These are phyloP conservation scores for Rhizopus delemar DNA, from an alignment of 371 early-diverging fungal genomes.

Conservation along the genomic window DNA sequence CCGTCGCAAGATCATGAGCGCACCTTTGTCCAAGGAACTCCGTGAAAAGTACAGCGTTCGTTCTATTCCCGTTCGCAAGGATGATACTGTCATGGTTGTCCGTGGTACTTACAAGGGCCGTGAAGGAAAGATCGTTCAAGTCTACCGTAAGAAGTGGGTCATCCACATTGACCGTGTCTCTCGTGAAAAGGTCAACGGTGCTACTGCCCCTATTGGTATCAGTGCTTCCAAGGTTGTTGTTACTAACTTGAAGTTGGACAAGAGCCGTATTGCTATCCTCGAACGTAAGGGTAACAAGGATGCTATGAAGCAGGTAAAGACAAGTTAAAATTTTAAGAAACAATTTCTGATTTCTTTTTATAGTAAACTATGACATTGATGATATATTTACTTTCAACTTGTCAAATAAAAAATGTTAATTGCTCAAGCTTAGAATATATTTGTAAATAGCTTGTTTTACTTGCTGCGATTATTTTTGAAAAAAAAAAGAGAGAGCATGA, in stretches of 20 bases:
- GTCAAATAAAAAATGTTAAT: conserved; percentile 1
- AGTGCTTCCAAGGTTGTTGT: conserved; percentile 97
- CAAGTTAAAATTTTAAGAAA: background rate
- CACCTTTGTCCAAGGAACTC: conserved; percentile 95
- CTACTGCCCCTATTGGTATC: conserved; percentile 89
- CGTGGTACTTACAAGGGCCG: conserved; percentile 95
- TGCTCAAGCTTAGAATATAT: background rate
- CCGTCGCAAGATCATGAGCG: conserved; percentile 95
- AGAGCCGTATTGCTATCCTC: conserved; percentile 88
- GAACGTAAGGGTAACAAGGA: conserved; percentile 71
- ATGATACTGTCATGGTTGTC: conserved; percentile 95
- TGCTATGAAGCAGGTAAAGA: conserved; percentile 44
- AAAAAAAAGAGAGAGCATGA: too few species aligned
- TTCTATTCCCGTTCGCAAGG: conserved; percentile 94
- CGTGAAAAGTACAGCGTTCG: conserved; percentile 93
- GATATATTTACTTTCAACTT: background rate
- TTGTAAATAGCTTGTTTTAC: background rate
- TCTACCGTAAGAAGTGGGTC: conserved; percentile 97
- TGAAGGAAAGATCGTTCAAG: conserved; percentile 93
- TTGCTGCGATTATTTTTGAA: background rate
- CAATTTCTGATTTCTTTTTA: background rate
- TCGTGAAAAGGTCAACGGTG: conserved; percentile 96
- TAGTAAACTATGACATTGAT: conserved; percentile 3
- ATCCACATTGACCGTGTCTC: conserved; percentile 96
- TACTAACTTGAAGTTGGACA: conserved; percentile 93